Base-by-base conservation (phyloP, 177 flowering plant species). In the Vitis hybrid region DNA sequence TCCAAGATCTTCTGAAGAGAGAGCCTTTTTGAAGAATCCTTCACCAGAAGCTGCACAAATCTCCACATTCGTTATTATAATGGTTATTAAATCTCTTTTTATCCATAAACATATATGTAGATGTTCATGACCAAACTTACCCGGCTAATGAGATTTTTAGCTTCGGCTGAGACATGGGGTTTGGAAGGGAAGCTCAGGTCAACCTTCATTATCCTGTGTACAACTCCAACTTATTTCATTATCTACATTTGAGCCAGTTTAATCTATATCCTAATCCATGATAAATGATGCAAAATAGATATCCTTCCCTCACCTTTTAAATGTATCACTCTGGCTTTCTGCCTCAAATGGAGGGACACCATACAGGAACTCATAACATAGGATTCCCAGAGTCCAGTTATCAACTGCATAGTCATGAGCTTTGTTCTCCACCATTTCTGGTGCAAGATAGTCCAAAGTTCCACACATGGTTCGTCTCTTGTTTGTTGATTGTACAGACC, bases 341-440 rank as follows among this genome's bases (percentile, higher is more conserved):
- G 98, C 90, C 73, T 93, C 98, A 71, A 96, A 96, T 15, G 99
- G 99, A 71, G 99, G 95, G 19, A 59, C 81, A 55, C 99, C 98
- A 77, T 85, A 93, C 50, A 96, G 85, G 74, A 96, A 92, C 80
- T 96, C 99, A 74, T 86, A 96, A 67, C 97, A 96, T 31, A 96
- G 93, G 18, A 96, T 72, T 34, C 97, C 99, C 78, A 96, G 54
- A 72, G 97, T 93, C 98, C 99, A 96, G 73, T 92, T 91, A 76
- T 96, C 99, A 57, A 93, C 94, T 13, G 97, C 83, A 67, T 86
- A 78, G 66, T 93, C 97, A 76, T 93, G 95, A 59, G 84, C 87
- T 82, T 80, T 93, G 66, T 89, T 85, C 75, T 88, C 92, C 63
- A 93, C 95, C 91, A 95, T 87, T 84, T 96, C 98, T 65, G 97